Percentiles rank a stretch among this genome's conserved stretches.
phyloP scores from a whole-genome alignment of 2,329 filamentous ascomycete genomes.

The Aureobasidium melanogenum region DNA sequence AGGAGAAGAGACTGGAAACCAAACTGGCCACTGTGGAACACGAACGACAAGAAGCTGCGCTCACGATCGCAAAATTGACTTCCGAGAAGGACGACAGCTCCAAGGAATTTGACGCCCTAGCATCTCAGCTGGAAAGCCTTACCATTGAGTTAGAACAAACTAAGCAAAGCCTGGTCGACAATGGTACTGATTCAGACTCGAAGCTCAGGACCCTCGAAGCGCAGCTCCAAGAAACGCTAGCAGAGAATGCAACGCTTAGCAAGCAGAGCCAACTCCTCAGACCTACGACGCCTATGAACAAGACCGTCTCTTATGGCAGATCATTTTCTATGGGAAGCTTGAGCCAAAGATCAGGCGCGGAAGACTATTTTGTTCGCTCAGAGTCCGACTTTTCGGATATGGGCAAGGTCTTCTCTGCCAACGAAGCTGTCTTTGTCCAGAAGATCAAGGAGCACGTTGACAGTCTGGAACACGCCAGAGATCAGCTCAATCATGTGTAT shows the following conservation, averaged over 20 bases:
- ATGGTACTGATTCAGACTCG: constrained; percentile 10
- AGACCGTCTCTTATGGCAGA: background rate
- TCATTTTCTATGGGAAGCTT: background rate
- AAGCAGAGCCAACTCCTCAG: background rate
- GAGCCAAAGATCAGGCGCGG: background rate
- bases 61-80: background rate
- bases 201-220: constrained; percentile 4
- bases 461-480: constrained; percentile 27
- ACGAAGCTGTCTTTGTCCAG: constrained; percentile 26
- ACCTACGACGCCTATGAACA: constrained; percentile 10
- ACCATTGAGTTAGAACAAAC: constrained; percentile 13
- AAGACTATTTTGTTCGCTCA: constrained; percentile 13
- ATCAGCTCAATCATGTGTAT: constrained; percentile 26
- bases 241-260: constrained; percentile 3
- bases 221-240: constrained; percentile 11
- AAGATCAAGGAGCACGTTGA: constrained; percentile 30
- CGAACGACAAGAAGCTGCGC: constrained; percentile 6
- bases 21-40: constrained; percentile 8
- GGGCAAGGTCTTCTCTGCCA: constrained; percentile 26
- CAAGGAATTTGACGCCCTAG: constrained; percentile 10
- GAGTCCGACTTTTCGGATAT: constrained; percentile 26
- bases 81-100: constrained; percentile 12
- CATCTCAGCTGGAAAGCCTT: constrained; percentile 7
- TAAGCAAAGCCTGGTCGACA: constrained; percentile 5
- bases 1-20: background rate